Conservation (phyloP, 768 basidiomycete genomes). For the Mycena kentingensis region DNA sequence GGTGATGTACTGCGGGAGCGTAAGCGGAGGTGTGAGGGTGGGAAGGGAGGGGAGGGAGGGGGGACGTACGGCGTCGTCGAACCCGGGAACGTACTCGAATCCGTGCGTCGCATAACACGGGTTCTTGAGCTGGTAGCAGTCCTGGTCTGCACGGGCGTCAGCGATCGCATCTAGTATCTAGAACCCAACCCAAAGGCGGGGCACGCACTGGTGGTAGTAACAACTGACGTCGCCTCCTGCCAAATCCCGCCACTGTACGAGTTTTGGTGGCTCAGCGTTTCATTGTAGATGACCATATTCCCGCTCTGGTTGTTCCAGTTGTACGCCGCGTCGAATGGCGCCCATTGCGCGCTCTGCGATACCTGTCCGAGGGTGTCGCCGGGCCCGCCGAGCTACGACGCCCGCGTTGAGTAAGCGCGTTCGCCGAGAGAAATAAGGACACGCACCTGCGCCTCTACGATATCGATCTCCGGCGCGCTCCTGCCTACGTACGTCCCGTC, state of each 20-base stretch:
- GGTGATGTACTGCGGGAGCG: conserved; percentile 54
- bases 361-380: not conserved
- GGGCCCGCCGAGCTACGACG: not conserved
- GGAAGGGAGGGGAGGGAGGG: conserved; percentile 29
- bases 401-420: not conserved
- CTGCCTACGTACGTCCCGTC: conserved; percentile 82
- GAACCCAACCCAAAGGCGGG: conserved; percentile 7
- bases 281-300: conserved; percentile 61
- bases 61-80: conserved; percentile 42
- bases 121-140: conserved; percentile 47
- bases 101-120: conserved; percentile 52
- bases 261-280: conserved; percentile 58
- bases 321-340: conserved; percentile 76
- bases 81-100: conserved; percentile 55
- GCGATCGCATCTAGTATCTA: conserved; percentile 11
- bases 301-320: conserved; percentile 61
- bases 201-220: conserved; percentile 52
- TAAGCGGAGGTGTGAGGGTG: conserved; percentile 21
- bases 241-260: conserved; percentile 65
- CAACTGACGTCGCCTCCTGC: conserved; percentile 80
- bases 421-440: conserved; percentile 43
- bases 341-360: not conserved
- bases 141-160: conserved; percentile 29
- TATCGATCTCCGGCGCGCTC: conserved; percentile 86
- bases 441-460: conserved; percentile 71